These are phyloP conservation scores for Pyricularia grisea DNA, from an alignment of 2,329 filamentous ascomycete species.

Conservation along the genomic window DNA sequence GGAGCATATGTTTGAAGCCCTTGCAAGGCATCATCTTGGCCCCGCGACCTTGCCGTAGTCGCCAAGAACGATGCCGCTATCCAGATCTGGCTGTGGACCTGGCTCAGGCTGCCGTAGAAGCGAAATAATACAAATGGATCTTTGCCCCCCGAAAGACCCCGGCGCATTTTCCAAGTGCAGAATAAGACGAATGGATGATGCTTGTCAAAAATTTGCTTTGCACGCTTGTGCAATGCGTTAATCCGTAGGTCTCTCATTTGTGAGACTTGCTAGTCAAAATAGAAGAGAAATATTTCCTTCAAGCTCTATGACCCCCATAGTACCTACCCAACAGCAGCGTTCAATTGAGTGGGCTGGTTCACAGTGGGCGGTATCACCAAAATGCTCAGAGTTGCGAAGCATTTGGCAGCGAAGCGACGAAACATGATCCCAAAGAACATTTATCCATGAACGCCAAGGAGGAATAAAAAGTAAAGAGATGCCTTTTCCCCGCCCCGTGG, in stretches of 20 bases:
- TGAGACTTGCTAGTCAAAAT: not conserved
- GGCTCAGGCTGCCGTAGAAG: not conserved
- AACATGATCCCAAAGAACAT: not conserved
- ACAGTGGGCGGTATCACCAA: not conserved
- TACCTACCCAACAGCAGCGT: not conserved
- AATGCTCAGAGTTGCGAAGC: not conserved
- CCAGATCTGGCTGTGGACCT: not conserved
- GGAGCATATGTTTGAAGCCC: not conserved
- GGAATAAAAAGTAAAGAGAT: not conserved
- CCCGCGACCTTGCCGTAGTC: not conserved
- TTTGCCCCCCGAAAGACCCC: not conserved
- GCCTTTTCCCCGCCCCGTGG: not conserved
- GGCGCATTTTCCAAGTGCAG: not conserved
- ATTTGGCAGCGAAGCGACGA: not conserved
- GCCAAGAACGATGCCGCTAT: not conserved
- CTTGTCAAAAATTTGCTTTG: not conserved
- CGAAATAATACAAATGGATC: not conserved
- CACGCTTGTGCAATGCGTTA: not conserved
- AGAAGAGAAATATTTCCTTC: not conserved
- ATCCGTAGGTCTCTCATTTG: not conserved
- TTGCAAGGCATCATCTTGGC: not conserved
- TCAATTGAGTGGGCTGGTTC: not conserved
- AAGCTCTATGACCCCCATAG: not conserved
- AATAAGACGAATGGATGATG: not conserved
- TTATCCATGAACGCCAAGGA: not conserved